These are phyloP conservation scores for Elsinoe australis DNA, from an alignment of 2,329 filamentous ascomycete genomes.

Conservation along the genomic window DNA sequence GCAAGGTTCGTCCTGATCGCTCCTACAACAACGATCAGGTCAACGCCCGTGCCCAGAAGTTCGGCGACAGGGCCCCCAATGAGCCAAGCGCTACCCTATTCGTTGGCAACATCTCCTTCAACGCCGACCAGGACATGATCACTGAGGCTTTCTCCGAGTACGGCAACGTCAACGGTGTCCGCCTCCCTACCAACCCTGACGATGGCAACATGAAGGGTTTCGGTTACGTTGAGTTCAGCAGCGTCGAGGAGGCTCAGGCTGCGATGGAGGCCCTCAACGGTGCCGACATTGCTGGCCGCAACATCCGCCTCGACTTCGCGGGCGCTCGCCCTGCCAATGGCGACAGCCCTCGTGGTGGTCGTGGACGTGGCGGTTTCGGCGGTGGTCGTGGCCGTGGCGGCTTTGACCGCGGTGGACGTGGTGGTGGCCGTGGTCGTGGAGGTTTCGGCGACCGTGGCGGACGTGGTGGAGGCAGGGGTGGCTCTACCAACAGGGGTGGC, in stretches of 20 bases:
- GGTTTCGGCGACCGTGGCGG: constrained; percentile 44
- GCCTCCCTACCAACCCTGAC: constrained; percentile 82
- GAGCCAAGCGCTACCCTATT: constrained; percentile 81
- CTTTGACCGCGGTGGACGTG: constrained; percentile 45
- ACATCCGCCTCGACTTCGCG: constrained; percentile 77
- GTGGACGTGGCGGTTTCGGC: constrained; percentile 30
- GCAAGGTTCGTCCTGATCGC: constrained; percentile 55
- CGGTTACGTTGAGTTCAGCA: constrained; percentile 78
- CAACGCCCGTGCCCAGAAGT: constrained; percentile 55
- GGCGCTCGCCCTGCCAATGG: constrained; percentile 43
- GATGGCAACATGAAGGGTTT: constrained; percentile 83
- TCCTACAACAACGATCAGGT: constrained; percentile 46
- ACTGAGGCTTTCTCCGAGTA: constrained; percentile 65
- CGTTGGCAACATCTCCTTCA: constrained; percentile 84
- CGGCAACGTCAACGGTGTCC: constrained; percentile 66
- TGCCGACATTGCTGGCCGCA: constrained; percentile 61
- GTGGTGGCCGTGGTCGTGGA: constrained; percentile 45
- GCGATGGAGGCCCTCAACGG: constrained; percentile 66
- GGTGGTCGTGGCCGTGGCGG: constrained; percentile 35
- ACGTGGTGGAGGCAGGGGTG: constrained; percentile 44
- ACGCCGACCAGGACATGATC: constrained; percentile 68
- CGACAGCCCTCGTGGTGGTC: constrained; percentile 37
- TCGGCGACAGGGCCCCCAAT: constrained; percentile 66
- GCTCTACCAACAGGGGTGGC: constrained; percentile 44
- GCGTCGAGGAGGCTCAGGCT: constrained; percentile 72